Percentiles rank a stretch among this genome's conserved stretches.
Evolutionary conservation across 2,329 filamentous ascomycete genomes (phyloP).

Genomic region (Phaeomoniella chlamydospora): DNA sequence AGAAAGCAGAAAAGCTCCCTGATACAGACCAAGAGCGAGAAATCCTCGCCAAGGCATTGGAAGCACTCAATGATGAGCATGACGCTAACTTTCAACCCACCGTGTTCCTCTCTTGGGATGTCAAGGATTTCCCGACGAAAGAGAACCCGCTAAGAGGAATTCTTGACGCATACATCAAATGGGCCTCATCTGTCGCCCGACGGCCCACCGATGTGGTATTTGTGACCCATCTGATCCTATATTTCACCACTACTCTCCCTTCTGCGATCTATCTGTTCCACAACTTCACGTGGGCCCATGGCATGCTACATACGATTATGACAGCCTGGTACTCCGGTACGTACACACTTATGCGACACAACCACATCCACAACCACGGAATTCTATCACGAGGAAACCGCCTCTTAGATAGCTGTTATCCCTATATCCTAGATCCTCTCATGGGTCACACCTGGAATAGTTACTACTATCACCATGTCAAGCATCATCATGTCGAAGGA

Average conservation of each 20-base stretch:
- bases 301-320: conserved; percentile 48
- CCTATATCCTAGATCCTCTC: conserved; percentile 59
- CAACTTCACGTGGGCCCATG: conserved; percentile 55
- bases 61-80: conserved; percentile 33
- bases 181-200: conserved; percentile 44
- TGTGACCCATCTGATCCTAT: conserved; percentile 60
- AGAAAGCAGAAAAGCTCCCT: too few relatives aligned
- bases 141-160: too few relatives aligned
- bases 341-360: conserved; percentile 72
- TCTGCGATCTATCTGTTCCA: conserved; percentile 52
- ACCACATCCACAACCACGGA: conserved; percentile 68
- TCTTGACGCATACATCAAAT: conserved; percentile 44
- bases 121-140: conserved; percentile 34
- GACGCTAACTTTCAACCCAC: conserved; percentile 38
- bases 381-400: conserved; percentile 42
- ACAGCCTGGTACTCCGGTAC: conserved; percentile 55
- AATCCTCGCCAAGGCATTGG: conserved; percentile 18
- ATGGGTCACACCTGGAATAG: conserved; percentile 78
- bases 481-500: conserved; percentile 71
- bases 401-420: conserved; percentile 50
- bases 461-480: conserved; percentile 76
- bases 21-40: too few relatives aligned
- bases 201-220: conserved; percentile 62
- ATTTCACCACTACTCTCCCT: conserved; percentile 54
- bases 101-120: conserved; percentile 37